A percentile compares a stretch with the other conserved stretches of the same genome.
Evolutionary conservation across 2,329 filamentous ascomycete species (phyloP).

Genomic region (Ceratocystis albifundus): DNA sequence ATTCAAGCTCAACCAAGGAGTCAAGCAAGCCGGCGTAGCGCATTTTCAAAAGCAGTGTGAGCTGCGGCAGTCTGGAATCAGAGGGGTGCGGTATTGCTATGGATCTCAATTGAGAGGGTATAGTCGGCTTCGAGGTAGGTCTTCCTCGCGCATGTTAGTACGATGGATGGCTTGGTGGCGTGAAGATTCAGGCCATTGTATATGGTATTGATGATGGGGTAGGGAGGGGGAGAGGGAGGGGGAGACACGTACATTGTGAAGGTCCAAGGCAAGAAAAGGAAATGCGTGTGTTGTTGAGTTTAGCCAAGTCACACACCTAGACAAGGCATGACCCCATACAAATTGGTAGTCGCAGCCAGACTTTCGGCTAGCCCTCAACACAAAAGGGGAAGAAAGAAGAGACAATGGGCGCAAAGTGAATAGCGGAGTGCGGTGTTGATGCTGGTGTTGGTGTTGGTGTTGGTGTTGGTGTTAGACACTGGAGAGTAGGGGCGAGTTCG

Average conservation of each 20-base stretch:
- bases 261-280: neutral
- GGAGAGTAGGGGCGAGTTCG: neutral
- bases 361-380: conserved; percentile 5
- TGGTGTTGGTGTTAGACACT: no score
- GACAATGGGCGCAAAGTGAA: neutral
- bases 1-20: conserved; percentile 28
- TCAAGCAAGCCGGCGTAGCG: conserved; percentile 24
- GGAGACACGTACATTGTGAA: neutral
- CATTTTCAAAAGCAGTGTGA: conserved; percentile 10
- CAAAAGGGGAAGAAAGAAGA: neutral
- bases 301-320: conserved; percentile 21
- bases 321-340: conserved; percentile 17
- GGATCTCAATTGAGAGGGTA: neutral
- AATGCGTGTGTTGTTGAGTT: conserved; percentile 1
- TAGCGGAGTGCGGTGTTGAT: no score
- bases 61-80: neutral
- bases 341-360: neutral
- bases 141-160: neutral
- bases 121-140: neutral
- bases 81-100: neutral
- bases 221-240: neutral
- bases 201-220: neutral
- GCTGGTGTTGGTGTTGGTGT: no score
- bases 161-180: neutral
- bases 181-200: neutral